Evolutionary conservation across 306 rosid genomes (phyloP).

Genomic region (Ziziphus jujuba): DNA sequence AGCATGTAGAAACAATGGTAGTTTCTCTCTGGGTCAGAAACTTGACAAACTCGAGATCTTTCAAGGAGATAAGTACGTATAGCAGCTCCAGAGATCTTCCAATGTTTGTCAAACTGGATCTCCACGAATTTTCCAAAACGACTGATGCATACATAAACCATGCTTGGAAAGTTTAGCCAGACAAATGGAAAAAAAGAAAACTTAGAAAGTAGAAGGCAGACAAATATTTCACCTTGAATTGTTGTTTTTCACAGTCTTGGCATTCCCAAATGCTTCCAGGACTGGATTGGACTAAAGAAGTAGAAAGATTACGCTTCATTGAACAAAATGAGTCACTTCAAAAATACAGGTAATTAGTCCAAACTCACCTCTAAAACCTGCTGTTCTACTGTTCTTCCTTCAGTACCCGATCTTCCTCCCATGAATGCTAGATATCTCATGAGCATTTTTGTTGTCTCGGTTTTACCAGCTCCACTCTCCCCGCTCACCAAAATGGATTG

Average conservation of each 20-base stretch:
- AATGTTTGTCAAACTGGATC: constrained; percentile 80
- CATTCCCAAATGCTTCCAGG: constrained; percentile 88
- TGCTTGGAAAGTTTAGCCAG: constrained; percentile 23
- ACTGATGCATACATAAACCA: constrained; percentile 51
- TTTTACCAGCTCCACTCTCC: constrained; percentile 93
- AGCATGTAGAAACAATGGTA: constrained; percentile 95
- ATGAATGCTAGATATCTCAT: constrained; percentile 89
- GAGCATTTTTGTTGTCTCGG: constrained; percentile 88
- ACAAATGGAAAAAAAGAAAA: constrained; percentile 11
- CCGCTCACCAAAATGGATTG: constrained; percentile 90
- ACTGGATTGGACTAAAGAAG: constrained; percentile 85
- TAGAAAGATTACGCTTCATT: constrained; percentile 28
- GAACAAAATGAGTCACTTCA: constrained; percentile 8
- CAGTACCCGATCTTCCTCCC: constrained; percentile 82
- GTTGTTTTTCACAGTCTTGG: constrained; percentile 86
- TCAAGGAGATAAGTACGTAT: constrained; percentile 88
- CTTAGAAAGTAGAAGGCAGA: constrained; percentile 3
- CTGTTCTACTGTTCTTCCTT: constrained; percentile 85
- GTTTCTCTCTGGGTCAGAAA: constrained; percentile 86
- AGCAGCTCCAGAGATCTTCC: constrained; percentile 90
- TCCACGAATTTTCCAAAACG: constrained; percentile 92
- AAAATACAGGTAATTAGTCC: background rate
- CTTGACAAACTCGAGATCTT: constrained; percentile 88
- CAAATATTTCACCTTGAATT: constrained; percentile 66
- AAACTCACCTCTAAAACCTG: constrained; percentile 88